Evolutionary conservation across 1,284 basidiomycete genomes (phyloP).

Genomic region (Vanrija humicola): DNA sequence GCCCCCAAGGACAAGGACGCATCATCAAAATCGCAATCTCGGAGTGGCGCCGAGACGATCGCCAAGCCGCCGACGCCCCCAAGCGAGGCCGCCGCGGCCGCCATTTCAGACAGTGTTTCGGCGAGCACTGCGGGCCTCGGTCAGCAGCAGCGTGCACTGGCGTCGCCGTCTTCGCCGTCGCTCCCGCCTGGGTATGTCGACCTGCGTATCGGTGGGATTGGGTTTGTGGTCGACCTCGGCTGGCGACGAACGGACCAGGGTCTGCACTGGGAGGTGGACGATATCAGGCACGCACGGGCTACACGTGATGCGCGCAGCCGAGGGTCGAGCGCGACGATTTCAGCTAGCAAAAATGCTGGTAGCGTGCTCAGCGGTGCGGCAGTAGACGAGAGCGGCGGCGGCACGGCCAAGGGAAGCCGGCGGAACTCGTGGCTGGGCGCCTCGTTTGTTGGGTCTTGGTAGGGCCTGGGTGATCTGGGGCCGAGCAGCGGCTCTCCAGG

Average conservation of each 20-base stretch:
- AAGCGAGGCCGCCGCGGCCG: neutral
- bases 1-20: neutral
- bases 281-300: conserved; percentile 6
- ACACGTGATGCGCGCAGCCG: neutral
- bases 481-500: too few species aligned
- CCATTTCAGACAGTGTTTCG: too few species aligned
- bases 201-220: conserved; percentile 32
- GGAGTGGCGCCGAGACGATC: neutral
- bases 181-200: conserved; percentile 32
- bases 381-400: neutral
- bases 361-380: neutral
- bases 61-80: neutral
- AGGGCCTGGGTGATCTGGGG: neutral
- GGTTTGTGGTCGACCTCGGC: conserved; percentile 37
- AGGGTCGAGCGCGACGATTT: neutral
- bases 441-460: conserved; percentile 12
- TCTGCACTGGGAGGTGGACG: conserved; percentile 35
- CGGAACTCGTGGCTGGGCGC: conserved; percentile 1
- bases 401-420: neutral
- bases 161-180: neutral
- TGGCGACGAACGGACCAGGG: conserved; percentile 35
- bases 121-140: too few species aligned
- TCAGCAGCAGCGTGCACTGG: too few species aligned
- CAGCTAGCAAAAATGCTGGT: neutral
- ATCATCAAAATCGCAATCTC: neutral